phyloP scores from a whole-genome alignment of 306 rosid genomes.

The Urtica urens region DNA sequence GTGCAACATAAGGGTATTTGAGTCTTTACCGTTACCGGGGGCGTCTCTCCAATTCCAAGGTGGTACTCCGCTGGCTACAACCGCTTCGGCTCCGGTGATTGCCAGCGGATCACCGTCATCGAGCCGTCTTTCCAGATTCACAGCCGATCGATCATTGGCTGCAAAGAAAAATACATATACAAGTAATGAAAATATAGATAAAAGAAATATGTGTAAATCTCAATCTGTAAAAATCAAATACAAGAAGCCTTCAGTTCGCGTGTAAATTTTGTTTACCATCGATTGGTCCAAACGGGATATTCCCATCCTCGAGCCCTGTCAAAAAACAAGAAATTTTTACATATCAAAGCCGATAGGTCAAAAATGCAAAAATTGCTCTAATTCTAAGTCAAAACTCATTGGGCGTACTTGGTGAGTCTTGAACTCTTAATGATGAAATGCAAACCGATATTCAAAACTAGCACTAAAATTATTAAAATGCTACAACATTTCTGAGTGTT shows the following conservation, averaged over 20 bases:
- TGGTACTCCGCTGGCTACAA: slow-evolving; percentile 67
- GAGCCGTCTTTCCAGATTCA: slow-evolving; percentile 65
- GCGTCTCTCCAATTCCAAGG: slow-evolving; percentile 91
- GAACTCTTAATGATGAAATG: too few relatives aligned
- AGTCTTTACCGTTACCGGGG: slow-evolving; percentile 52
- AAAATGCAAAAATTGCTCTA: too few relatives aligned
- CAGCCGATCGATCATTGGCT: slow-evolving; percentile 61
- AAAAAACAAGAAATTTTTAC: neutral
- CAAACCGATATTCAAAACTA: too few relatives aligned
- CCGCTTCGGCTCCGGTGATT: slow-evolving; percentile 60
- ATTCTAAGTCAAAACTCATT: too few relatives aligned
- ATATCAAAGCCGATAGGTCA: too few relatives aligned
- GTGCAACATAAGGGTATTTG: too few relatives aligned
- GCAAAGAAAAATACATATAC: neutral
- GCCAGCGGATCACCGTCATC: slow-evolving; percentile 83
- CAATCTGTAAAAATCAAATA: neutral
- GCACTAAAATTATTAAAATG: too few relatives aligned
- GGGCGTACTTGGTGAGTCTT: too few relatives aligned
- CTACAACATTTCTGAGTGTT: too few relatives aligned
- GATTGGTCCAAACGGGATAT: slow-evolving; percentile 64
- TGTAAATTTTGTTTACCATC: slow-evolving; percentile 37
- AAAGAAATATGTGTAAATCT: neutral
- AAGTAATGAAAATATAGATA: neutral
- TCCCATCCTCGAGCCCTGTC: slow-evolving; percentile 62
- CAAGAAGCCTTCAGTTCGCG: neutral